These are phyloP conservation scores for Vitellaria paradoxa DNA, from an alignment of 179 eudicot species.

Conservation along the genomic window DNA sequence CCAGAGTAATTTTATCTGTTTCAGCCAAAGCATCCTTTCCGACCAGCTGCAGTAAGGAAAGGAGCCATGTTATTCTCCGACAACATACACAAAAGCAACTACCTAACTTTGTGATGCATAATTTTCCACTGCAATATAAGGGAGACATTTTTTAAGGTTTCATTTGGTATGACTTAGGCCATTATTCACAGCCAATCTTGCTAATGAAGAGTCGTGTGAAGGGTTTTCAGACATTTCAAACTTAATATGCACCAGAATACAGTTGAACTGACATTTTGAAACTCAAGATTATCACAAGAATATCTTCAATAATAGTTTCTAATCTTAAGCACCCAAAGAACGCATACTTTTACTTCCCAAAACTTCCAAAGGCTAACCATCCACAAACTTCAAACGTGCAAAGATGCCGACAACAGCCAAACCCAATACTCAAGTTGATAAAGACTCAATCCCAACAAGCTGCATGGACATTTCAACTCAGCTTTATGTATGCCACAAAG, in stretches of 20 bases:
- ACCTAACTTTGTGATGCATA: background rate
- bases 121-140: background rate
- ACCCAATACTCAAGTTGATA: background rate
- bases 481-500: background rate
- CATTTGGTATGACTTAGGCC: slow-evolving; percentile 3
- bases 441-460: no score
- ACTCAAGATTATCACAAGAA: background rate
- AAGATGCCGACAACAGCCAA: background rate
- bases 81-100: background rate
- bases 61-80: background rate
- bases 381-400: background rate
- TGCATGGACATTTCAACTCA: no score
- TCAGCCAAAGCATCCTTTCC: slow-evolving; percentile 98
- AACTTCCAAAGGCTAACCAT: background rate
- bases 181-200: background rate
- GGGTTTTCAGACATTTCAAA: no score
- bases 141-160: background rate
- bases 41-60: slow-evolving; percentile 64
- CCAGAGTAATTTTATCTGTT: slow-evolving; percentile 91
- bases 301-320: background rate
- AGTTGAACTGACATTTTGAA: background rate
- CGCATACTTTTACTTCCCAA: background rate
- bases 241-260: background rate
- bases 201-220: no score
- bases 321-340: background rate